Conservation (phyloP, 805 yeast genomes). For the Debaryomyces castellii region DNA sequence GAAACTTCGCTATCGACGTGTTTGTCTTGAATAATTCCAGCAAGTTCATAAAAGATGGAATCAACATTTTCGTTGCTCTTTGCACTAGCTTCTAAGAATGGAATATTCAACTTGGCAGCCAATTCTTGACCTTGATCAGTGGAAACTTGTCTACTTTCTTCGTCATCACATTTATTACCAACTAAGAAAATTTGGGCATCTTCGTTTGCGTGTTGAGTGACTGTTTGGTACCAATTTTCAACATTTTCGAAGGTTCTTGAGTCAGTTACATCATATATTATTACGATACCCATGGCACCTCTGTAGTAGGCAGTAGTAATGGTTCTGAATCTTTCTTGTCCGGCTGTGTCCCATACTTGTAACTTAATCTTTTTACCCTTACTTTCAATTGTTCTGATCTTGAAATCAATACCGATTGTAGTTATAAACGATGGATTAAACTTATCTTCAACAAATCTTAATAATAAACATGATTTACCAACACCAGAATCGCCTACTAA, state of each 20-base stretch:
- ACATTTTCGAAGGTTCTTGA: constrained; percentile 91
- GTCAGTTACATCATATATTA: constrained; percentile 83
- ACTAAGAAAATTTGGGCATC: constrained; percentile 93
- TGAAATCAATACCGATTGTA: constrained; percentile 97
- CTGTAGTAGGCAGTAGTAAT: constrained; percentile 91
- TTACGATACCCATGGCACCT: constrained; percentile 85
- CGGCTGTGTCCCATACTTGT: constrained; percentile 97
- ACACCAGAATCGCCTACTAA: constrained; percentile 92
- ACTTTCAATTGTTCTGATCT: constrained; percentile 91
- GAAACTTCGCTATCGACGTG: constrained; percentile 45
- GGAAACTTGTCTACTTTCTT: constrained; percentile 80
- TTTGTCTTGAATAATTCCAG: constrained; percentile 81
- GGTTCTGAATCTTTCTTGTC: constrained; percentile 94
- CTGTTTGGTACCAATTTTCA: constrained; percentile 93
- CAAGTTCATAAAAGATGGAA: constrained; percentile 86
- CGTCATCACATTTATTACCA: constrained; percentile 94
- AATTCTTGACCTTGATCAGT: constrained; percentile 87
- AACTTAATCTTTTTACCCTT: constrained; percentile 91
- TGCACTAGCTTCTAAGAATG: constrained; percentile 95
- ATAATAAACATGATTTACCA: constrained; percentile 84
- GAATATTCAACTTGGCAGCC: constrained; percentile 83
- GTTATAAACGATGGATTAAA: constrained; percentile 96
- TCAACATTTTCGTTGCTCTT: constrained; percentile 91
- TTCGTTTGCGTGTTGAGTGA: constrained; percentile 93
- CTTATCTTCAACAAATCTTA: constrained; percentile 93